Percentiles rank a stretch among this genome's conserved stretches.
phyloP scores from a whole-genome alignment of 2,329 filamentous ascomycete genomes.

The Blastomyces gilchristii region DNA sequence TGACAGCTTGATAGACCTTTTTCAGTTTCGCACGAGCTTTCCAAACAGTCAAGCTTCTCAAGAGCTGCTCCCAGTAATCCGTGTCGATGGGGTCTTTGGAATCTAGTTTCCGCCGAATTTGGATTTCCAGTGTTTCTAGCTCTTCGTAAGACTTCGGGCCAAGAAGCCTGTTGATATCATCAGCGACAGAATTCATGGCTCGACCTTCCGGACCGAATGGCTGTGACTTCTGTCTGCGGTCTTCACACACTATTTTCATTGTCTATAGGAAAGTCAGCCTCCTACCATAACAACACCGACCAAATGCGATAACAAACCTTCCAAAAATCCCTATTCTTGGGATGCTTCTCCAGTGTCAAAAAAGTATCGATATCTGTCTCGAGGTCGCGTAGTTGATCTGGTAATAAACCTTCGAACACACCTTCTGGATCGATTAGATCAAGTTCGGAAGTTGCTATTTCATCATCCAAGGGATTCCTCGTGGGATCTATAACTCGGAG shows the following conservation, averaged over 20 bases:
- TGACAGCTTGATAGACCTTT: slow-evolving; percentile 65
- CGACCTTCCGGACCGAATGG: slow-evolving; percentile 55
- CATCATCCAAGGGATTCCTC: slow-evolving; percentile 69
- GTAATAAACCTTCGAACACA: slow-evolving; percentile 64
- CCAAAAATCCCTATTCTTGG: slow-evolving; percentile 80
- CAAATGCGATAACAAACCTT: slow-evolving; percentile 38
- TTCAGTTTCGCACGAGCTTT: slow-evolving; percentile 82
- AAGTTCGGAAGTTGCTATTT: slow-evolving; percentile 65
- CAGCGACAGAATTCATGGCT: slow-evolving; percentile 68
- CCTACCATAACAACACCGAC: neutral
- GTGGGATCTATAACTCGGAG: slow-evolving; percentile 79
- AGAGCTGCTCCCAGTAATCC: slow-evolving; percentile 93
- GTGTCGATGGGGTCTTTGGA: slow-evolving; percentile 89
- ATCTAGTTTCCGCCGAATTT: slow-evolving; percentile 75
- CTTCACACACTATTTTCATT: slow-evolving; percentile 71
- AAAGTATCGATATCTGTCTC: slow-evolving; percentile 76
- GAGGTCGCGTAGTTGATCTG: slow-evolving; percentile 60
- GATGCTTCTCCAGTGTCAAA: slow-evolving; percentile 66
- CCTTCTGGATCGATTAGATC: slow-evolving; percentile 69
- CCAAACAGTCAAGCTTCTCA: slow-evolving; percentile 75
- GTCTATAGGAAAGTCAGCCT: slow-evolving; percentile 42
- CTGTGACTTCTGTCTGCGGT: slow-evolving; percentile 58
- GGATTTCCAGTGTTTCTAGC: slow-evolving; percentile 72
- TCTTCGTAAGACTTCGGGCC: slow-evolving; percentile 77
- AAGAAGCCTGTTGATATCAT: slow-evolving; percentile 80